phyloP scores from a whole-genome alignment of 2,329 filamentous ascomycete genomes.

The Hirsutella thompsonii region DNA sequence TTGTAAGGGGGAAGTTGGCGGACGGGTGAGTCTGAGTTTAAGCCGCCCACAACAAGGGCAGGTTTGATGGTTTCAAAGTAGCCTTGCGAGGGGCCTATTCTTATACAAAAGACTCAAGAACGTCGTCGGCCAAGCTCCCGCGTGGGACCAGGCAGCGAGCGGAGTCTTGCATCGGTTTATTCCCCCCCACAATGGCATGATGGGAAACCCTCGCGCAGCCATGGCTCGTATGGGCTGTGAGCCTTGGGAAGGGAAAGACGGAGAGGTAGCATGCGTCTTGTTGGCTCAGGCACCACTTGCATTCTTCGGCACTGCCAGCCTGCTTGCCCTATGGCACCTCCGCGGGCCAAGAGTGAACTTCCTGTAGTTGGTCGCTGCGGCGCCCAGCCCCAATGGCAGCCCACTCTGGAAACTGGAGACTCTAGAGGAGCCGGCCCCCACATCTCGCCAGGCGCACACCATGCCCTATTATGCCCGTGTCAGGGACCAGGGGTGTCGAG shows the following conservation, averaged over 20 bases:
- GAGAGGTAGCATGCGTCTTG: neutral
- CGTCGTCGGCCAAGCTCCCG: neutral
- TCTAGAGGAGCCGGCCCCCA: neutral
- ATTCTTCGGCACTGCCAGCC: neutral
- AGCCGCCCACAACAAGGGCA: neutral
- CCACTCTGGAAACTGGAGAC: neutral
- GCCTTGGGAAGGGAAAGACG: neutral
- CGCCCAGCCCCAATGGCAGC: neutral
- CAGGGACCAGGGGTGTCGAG: neutral
- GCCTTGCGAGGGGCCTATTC: neutral
- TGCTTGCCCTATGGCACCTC: neutral
- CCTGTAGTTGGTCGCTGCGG: neutral
- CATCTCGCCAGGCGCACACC: neutral
- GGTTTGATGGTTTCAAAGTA: neutral
- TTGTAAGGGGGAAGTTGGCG: neutral
- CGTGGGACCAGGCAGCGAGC: constrained; percentile 2
- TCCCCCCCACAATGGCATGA: constrained; percentile 2
- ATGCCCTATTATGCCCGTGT: neutral
- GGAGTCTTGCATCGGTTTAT: neutral
- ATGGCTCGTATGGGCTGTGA: neutral
- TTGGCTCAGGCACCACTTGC: neutral
- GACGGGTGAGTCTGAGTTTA: neutral
- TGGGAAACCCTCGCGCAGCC: neutral
- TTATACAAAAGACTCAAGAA: neutral
- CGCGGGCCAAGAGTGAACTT: neutral